phyloP scores from a whole-genome alignment of 805 yeast genomes.

The Metschnikowia dekortorum region DNA sequence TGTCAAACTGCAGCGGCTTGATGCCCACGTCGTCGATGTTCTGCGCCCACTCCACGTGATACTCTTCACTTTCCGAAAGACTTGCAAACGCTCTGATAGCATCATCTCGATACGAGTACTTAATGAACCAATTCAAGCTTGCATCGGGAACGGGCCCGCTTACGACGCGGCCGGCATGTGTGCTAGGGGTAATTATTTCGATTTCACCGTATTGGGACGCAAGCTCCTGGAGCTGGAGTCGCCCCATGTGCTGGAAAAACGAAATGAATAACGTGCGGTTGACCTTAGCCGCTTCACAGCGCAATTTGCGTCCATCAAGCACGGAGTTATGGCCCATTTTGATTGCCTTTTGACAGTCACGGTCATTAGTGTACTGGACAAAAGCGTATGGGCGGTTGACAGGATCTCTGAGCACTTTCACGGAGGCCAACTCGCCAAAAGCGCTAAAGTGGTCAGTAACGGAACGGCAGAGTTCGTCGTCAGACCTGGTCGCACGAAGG shows the following conservation, averaged over 20 bases:
- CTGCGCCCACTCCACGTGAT: constrained; percentile 81
- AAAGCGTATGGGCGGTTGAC: constrained; percentile 85
- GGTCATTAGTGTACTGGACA: constrained; percentile 74
- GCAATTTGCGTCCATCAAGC: constrained; percentile 68
- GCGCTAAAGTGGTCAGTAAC: constrained; percentile 63
- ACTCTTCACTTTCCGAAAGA: constrained; percentile 49
- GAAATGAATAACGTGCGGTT: constrained; percentile 76
- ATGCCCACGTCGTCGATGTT: constrained; percentile 51
- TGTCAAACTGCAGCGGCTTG: constrained; percentile 43
- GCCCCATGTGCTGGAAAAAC: constrained; percentile 21
- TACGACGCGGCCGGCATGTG: constrained; percentile 27
- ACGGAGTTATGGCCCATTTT: constrained; percentile 61
- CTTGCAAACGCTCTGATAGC: constrained; percentile 82
- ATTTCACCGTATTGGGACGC: constrained; percentile 65
- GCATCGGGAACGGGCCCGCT: constrained; percentile 10
- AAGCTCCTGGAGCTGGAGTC: constrained; percentile 32
- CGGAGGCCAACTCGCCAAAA: constrained; percentile 69
- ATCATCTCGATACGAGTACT: constrained; percentile 78
- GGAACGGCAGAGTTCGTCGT: constrained; percentile 66
- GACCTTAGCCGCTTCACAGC: constrained; percentile 90
- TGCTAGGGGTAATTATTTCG: constrained; percentile 54
- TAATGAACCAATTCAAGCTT: constrained; percentile 60
- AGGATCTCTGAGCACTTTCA: constrained; percentile 80
- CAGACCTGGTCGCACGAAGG: constrained; percentile 58
- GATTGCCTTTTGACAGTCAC: constrained; percentile 67